Base-by-base conservation (phyloP, 805 yeast genomes). In the Nakazawaea populi region DNA sequence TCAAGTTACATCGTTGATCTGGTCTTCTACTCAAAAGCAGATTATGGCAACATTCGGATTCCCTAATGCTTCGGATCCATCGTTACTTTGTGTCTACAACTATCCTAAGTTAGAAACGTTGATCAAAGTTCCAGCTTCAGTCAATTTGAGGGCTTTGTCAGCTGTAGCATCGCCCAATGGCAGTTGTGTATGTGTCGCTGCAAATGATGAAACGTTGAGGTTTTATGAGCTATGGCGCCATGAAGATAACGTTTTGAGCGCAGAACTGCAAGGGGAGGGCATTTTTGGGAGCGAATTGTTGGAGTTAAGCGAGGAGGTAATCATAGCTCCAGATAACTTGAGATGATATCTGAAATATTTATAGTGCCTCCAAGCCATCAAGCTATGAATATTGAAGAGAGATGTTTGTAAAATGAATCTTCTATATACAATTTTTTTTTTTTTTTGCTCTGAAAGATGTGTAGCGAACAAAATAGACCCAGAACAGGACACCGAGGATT, bases 31-130 rank as follows among this genome's bases (percentile, higher is more conserved):
- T 30, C 72, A 73, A 50, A 79, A 77, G 52, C 89, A 90, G 58
- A 65, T 90, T 2, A 81, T 80, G 11, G 92, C 86, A 0, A 87
- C 96, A 0, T 90, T 83, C 69, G 97, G 97, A 0, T 89, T 84
- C 62, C 84, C 89, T 8, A 80, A 79, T 48, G 59, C 66, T 2
- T 74, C 71, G 1, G 70, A 71, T 8, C 80, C 85, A 1, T 59
- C 74, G 2, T 63, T 87, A n/a, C 62, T 87, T 1, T 67, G 77
- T 1, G 79, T 84, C 0, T 89, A 80, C 62, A 67, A 83, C 1
- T 89, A 84, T 60, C 97, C 97, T 0, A 65, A 72, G 2, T 72
- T 87, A 77, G 63, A 66, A 10, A 64, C 75, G 3, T 56, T 76
- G 30, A 60, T 73, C 1, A 75, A 76, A 53, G 83, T 83, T 1